Evolutionary conservation across 331 rosid genomes (phyloP), one percentile per base, ranked within the genome.

Genomic region (Malus hybrid): DNA sequence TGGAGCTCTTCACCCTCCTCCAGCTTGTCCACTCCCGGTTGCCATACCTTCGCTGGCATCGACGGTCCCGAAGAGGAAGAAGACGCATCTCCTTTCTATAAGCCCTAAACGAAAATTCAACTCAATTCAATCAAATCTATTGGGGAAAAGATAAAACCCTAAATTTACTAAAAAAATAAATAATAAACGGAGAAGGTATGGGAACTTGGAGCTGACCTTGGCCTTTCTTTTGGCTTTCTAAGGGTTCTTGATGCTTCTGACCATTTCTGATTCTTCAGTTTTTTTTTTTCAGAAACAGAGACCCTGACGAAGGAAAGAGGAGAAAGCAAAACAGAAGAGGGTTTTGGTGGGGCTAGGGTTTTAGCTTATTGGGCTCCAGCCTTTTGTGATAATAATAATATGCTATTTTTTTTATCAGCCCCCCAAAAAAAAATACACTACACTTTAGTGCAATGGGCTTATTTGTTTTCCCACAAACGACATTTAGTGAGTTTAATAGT

Each of bases 141-240:
- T 48, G 61, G 27, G 16, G 18, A 48, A 48, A 55, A 42, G 13
- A 29, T 4, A 4, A 78, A 28, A 27, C 18, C 19, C 29, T n/a
- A 32, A 56, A n/a, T 14, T 8, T 4, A 60, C 2, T 18, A n/a
- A 66, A 66, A 32, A 10, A 34, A 48, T 10, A 27, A 68, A 14
- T 10, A 27, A 67, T 57, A 60, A 31, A 31, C 18, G 59, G 39
- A 14, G 6, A 19, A 66, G 48, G 69, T 20, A 36, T 12, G 10
- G 66, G 42, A 70, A 1, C 3, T 59, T 63, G 27, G 44, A 34
- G 65, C 60, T 56, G 66, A 93, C 98, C 96, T 86, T 88, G 78
- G 46, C 89, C 86, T 90, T 93, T 66, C 87, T 85, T 83, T 91
- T 93, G 48, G 79, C 87, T 76, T 91, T 93, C 86, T 80, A 84